Percentiles rank a stretch among this genome's conserved stretches.
Conservation (phyloP, 2,329 filamentous ascomycete genomes). For the Aureobasidium melanogenum region DNA sequence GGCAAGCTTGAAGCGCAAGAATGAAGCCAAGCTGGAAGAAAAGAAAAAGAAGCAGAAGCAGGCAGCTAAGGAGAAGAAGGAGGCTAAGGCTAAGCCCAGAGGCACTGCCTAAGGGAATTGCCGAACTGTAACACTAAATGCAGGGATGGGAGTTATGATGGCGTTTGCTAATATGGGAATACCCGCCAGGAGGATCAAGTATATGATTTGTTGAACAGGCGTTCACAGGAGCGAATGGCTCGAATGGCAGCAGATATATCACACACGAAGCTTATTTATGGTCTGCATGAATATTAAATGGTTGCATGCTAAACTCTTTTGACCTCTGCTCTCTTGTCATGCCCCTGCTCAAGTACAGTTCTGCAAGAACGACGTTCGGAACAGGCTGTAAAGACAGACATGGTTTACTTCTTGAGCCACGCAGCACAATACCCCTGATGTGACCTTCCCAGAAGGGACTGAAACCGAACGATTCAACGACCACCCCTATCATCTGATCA, state of each 20-base stretch:
- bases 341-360: too few species aligned
- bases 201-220: not conserved
- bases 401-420: too few species aligned
- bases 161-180: slow-evolving; percentile 11
- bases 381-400: too few species aligned
- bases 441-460: too few species aligned
- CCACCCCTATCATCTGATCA: too few species aligned
- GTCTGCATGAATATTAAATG: not conserved
- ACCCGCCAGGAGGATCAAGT: slow-evolving; percentile 4
- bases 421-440: too few species aligned
- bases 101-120: slow-evolving; percentile 35
- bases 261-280: not conserved
- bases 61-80: slow-evolving; percentile 91
- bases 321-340: not conserved
- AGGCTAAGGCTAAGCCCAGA: slow-evolving; percentile 77
- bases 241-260: not conserved
- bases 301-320: not conserved
- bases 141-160: not conserved
- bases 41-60: slow-evolving; percentile 94
- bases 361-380: too few species aligned
- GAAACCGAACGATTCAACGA: too few species aligned
- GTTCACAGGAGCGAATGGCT: not conserved
- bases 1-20: slow-evolving; percentile 78
- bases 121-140: not conserved
- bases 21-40: slow-evolving; percentile 82